Base-by-base conservation (phyloP, 2,329 filamentous ascomycete genomes). In the Colletotrichum truncatum region DNA sequence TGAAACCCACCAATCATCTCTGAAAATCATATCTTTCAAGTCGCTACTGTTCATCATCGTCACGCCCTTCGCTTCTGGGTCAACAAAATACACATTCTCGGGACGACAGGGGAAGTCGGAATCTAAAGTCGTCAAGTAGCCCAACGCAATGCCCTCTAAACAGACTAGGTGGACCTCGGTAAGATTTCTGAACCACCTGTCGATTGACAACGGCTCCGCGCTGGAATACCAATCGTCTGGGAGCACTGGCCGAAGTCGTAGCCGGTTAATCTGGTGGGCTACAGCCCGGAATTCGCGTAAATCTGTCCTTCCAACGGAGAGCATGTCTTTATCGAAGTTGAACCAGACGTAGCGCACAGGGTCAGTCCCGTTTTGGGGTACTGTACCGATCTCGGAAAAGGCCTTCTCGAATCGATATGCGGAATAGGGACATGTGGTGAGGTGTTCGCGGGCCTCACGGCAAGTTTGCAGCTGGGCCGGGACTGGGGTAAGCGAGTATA, bases 331-430 rank as follows among this genome's bases (percentile, higher is more conserved):
- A 2, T 49, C 52, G 7, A 49, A 63, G 41, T 63, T 63, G 34
- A 63, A 34, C 41, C 52, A 63, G 25, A 58, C 25, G 12, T 63
- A 48, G 32, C 30, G 52, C 41, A 55, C 2, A 21, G 49, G 28
- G 38, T 36, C 5, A 11, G 10, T 9, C n/a, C 21, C 11, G 51
- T 16, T 11, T 4, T 45, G n/a, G 21, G 39, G 2, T 32, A 9
- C 57, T 2, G 14, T 32, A 10, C 4, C 4, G 30, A 49, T 25
- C 14, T 48, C 14, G 12, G 6, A 32, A n/a, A 41, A 34, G 34
- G 52, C 25, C 43, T 16, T 63, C 1, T 9, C 30, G 16, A 2
- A 58, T 6, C 21, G 36, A 26, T 14, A 55, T 26, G 1, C 2
- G 7, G 16, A 5, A 26, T 49, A 1, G 1, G 16, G n/a, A 1